Evolutionary conservation across 2,329 filamentous ascomycete species (phyloP).

Genomic region (Trichoderma hamatum): DNA sequence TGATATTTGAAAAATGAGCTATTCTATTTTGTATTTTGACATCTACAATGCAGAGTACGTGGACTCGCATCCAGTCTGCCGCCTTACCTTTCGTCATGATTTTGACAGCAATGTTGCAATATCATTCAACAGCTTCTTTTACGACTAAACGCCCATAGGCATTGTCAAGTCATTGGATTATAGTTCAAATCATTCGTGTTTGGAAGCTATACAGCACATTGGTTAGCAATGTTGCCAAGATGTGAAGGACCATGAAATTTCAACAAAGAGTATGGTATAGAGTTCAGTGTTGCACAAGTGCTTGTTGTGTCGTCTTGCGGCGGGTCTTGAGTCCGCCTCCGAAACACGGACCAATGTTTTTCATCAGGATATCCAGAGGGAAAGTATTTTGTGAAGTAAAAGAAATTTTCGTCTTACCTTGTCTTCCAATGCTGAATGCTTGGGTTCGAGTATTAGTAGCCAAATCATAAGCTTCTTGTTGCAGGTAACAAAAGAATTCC

Average conservation of each 20-base stretch:
- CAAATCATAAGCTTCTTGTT: background rate
- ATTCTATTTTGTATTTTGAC: background rate
- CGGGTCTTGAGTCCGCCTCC: constrained; percentile 91
- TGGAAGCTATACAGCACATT: background rate
- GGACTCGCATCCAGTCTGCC: background rate
- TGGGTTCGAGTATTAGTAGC: background rate
- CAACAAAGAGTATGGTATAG: background rate
- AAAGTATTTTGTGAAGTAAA: constrained; percentile 19
- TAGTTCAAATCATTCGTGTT: background rate
- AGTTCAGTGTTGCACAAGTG: constrained; percentile 75
- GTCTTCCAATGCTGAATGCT: background rate
- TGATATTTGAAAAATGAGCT: background rate
- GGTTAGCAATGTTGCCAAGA: constrained; percentile 13
- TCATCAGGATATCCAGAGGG: constrained; percentile 59
- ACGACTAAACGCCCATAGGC: background rate
- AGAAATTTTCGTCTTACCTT: constrained; percentile 25
- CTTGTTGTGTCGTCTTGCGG: constrained; percentile 75
- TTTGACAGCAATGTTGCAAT: background rate
- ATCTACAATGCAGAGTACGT: background rate
- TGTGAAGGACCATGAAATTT: background rate
- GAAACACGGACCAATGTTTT: constrained; percentile 94
- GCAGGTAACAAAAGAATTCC: background rate
- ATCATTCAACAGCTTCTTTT: background rate
- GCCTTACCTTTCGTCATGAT: background rate
- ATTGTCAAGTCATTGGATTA: background rate